Evolutionary conservation across 164 flowering plant genomes (phyloP), one percentile per base, ranked within the genome.

Genomic region (Buxus sempervirens): DNA sequence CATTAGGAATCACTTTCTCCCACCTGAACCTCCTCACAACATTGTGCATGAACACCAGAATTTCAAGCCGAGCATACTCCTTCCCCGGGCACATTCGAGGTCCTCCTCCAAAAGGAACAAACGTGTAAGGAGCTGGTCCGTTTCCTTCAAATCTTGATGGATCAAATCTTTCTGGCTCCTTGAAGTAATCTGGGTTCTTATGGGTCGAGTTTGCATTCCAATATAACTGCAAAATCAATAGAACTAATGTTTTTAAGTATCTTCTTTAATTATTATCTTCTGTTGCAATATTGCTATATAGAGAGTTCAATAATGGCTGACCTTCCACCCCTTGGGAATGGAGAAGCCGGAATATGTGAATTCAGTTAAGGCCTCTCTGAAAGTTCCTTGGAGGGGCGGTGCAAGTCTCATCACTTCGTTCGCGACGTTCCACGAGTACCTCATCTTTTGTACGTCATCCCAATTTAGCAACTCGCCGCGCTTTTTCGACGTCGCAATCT

Each of bases 301-400:
- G n/a, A n/a, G n/a, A n/a, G n/a, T n/a, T n/a, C 51, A 10, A 45
- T 45, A 15, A 9, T 1, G 10, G 60, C 15, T 48, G 64, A 84
- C 88, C 82, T 85, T 85, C 89, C 89, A 85, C 13, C 89, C 89
- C 69, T 85, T 83, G 1, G 89, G 86, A 67, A 85, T 80, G 41
- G 72, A 61, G 78, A 80, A 85, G 18, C 86, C 86, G n/a, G 75
- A 66, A 74, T 58, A 83, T 24, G 51, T 70, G 69, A 85, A 85
- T 54, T 83, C 86, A 9, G 45, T 27, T 3, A 81, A 21, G 59
- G 82, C 86, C 70, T 85, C 82, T 63, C 85, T 73, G 28, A 83
- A 85, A 56, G 79, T 73, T 26, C 86, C 89, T n/a, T 70, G 82
- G 15, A 81, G 75, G 1, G 89, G 89, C 0, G 86, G 85, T 5